These are phyloP conservation scores for Prunus yedoensis DNA, from an alignment of 331 rosid species.

Conservation along the genomic window DNA sequence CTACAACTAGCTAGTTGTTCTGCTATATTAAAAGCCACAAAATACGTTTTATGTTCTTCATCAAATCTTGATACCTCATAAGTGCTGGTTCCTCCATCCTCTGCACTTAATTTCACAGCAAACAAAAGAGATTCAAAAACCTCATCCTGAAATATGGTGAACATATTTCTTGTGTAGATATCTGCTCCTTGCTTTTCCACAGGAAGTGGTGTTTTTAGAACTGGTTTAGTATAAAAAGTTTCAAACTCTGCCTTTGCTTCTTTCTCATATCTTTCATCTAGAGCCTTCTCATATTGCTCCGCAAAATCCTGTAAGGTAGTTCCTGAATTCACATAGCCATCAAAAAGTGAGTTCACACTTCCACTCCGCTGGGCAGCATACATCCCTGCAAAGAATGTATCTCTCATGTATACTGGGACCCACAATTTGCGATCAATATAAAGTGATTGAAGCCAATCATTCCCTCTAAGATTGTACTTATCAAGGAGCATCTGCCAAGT, in stretches of 20 bases:
- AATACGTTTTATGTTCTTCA: constrained; percentile 15
- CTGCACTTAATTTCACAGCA: constrained; percentile 13
- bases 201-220: constrained; percentile 24
- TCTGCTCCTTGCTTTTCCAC: constrained; percentile 28
- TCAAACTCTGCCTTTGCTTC: constrained; percentile 27
- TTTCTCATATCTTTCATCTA: constrained; percentile 19
- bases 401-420: constrained; percentile 15
- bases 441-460: constrained; percentile 33
- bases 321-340: constrained; percentile 27
- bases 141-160: constrained; percentile 23
- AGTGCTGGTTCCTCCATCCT: constrained; percentile 14
- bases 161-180: constrained; percentile 22
- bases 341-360: constrained; percentile 17
- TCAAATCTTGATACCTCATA: constrained; percentile 25
- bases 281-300: constrained; percentile 24
- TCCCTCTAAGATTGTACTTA: constrained; percentile 25
- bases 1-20: constrained; percentile 21
- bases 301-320: constrained; percentile 25
- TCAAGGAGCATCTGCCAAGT: constrained; percentile 23
- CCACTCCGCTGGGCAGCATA: constrained; percentile 15
- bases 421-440: constrained; percentile 19
- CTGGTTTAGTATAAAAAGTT: constrained; percentile 22
- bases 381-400: constrained; percentile 21
- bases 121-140: constrained; percentile 22
- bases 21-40: constrained; percentile 9